phyloP scores from a whole-genome alignment of 2,329 filamentous ascomycete species.

The Fusarium paranaense region DNA sequence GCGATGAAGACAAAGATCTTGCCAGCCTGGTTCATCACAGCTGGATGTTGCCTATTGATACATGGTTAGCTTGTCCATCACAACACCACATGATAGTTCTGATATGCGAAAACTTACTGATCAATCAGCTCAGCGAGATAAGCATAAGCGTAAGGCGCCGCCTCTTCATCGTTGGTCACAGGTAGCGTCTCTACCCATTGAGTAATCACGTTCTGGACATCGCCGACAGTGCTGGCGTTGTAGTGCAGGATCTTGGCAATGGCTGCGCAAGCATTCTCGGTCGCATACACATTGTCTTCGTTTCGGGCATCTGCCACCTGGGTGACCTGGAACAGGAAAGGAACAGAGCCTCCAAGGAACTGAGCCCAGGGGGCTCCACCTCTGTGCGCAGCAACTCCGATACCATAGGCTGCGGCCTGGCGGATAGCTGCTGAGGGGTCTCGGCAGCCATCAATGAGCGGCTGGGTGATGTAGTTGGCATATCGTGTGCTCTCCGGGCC shows the following conservation, averaged over 20 bases:
- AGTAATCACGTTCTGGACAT: slow-evolving; percentile 79
- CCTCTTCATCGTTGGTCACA: slow-evolving; percentile 95
- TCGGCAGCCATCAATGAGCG: slow-evolving; percentile 86
- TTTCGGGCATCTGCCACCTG: slow-evolving; percentile 83
- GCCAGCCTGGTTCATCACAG: slow-evolving; percentile 79
- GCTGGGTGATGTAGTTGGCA: slow-evolving; percentile 85
- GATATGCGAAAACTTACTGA: slow-evolving; percentile 74
- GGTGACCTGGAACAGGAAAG: slow-evolving; percentile 85
- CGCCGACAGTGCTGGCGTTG: slow-evolving; percentile 80
- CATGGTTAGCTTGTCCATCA: slow-evolving; percentile 41
- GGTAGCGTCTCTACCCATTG: slow-evolving; percentile 94
- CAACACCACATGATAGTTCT: background rate
- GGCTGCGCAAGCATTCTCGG: slow-evolving; percentile 95
- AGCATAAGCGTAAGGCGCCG: slow-evolving; percentile 93
- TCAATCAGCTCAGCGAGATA: slow-evolving; percentile 93
- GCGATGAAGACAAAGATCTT: slow-evolving; percentile 88
- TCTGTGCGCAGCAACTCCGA: slow-evolving; percentile 94
- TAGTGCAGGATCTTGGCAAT: slow-evolving; percentile 97
- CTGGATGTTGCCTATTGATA: slow-evolving; percentile 80
- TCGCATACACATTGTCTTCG: slow-evolving; percentile 96
- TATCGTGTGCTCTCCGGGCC: slow-evolving; percentile 90
- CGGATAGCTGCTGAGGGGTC: slow-evolving; percentile 91
- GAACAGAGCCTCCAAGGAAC: slow-evolving; percentile 84
- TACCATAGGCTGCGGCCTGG: slow-evolving; percentile 95
- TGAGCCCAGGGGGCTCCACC: slow-evolving; percentile 89